phyloP scores from a whole-genome alignment of 495 filamentous ascomycete species.

The Choiromyces venosus region DNA sequence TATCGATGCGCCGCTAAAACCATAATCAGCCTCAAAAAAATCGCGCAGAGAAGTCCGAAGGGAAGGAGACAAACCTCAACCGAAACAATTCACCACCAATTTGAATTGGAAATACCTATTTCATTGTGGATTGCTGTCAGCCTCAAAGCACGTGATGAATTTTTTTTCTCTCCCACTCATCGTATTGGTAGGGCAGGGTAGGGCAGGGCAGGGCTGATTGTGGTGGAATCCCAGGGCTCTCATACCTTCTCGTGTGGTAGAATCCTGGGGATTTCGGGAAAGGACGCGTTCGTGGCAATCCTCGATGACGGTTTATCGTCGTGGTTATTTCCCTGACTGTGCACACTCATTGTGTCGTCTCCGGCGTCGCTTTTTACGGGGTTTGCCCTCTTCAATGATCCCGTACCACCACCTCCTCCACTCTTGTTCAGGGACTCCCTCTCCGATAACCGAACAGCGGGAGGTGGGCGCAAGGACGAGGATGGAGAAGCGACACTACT shows the following conservation, averaged over 20 bases:
- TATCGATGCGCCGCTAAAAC: slow-evolving; percentile 70
- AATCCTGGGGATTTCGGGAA: slow-evolving; percentile 52
- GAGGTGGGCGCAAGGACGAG: slow-evolving; percentile 11
- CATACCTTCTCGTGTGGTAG: slow-evolving; percentile 56
- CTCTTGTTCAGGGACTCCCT: slow-evolving; percentile 24
- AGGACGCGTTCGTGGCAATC: slow-evolving; percentile 28
- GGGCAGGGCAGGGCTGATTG: neutral
- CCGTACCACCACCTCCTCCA: slow-evolving; percentile 12
- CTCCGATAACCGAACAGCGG: slow-evolving; percentile 8
- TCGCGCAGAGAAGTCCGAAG: neutral
- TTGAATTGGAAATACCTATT: slow-evolving; percentile 80
- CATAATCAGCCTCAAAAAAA: slow-evolving; percentile 11
- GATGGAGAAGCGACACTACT: slow-evolving; percentile 10
- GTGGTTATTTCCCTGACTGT: slow-evolving; percentile 29
- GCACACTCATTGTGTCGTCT: slow-evolving; percentile 32
- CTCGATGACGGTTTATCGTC: slow-evolving; percentile 27
- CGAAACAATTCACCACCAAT: slow-evolving; percentile 88
- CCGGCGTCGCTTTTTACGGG: neutral
- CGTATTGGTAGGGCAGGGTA: neutral
- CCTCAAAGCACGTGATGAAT: neutral
- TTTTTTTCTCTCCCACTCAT: neutral
- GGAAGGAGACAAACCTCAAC: slow-evolving; percentile 50
- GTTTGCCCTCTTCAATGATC: slow-evolving; percentile 11
- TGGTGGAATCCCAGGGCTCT: neutral
- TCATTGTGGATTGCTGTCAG: neutral